Percentiles rank a stretch among this genome's conserved stretches.
Conservation (phyloP, 2,329 filamentous ascomycete genomes). For the Fusarium decemcellulare region DNA sequence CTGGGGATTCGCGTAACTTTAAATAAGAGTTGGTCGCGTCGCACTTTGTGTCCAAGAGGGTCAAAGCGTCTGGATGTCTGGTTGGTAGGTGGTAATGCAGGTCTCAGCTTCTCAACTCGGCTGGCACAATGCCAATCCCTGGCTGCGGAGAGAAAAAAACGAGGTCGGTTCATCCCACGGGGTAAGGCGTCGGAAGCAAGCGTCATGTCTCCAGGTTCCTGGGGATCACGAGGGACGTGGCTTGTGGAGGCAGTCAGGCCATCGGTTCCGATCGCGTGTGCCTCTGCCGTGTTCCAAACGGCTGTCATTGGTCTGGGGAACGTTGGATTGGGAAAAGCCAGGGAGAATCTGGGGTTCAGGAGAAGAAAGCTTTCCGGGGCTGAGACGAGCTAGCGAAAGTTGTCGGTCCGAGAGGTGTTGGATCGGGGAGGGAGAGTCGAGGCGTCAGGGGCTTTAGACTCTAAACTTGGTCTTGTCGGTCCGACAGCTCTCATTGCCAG, state of each 20-base stretch:
- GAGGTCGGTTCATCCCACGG: conserved; percentile 14
- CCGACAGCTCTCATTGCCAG: neutral
- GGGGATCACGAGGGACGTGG: conserved; percentile 13
- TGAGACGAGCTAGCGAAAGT: conserved; percentile 10
- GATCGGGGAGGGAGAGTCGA: neutral
- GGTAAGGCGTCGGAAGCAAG: conserved; percentile 13
- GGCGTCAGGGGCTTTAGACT: neutral
- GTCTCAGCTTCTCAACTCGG: neutral
- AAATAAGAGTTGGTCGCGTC: conserved; percentile 4
- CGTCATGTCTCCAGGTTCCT: conserved; percentile 24
- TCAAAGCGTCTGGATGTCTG: conserved; percentile 11
- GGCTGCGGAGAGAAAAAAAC: neutral
- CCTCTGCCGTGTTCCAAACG: neutral
- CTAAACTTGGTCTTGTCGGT: neutral
- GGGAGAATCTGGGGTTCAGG: conserved; percentile 37
- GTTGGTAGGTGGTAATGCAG: neutral
- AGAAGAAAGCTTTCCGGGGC: conserved; percentile 32
- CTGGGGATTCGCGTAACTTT: conserved; percentile 1
- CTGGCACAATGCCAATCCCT: neutral
- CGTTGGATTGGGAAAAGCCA: conserved; percentile 11
- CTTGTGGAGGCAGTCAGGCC: neutral
- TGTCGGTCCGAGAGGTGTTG: conserved; percentile 31
- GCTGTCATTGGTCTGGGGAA: conserved; percentile 18
- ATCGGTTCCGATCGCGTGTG: neutral
- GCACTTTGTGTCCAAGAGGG: neutral